Evolutionary conservation across 768 basidiomycete genomes (phyloP).

Genomic region (Mrakia frigida): DNA sequence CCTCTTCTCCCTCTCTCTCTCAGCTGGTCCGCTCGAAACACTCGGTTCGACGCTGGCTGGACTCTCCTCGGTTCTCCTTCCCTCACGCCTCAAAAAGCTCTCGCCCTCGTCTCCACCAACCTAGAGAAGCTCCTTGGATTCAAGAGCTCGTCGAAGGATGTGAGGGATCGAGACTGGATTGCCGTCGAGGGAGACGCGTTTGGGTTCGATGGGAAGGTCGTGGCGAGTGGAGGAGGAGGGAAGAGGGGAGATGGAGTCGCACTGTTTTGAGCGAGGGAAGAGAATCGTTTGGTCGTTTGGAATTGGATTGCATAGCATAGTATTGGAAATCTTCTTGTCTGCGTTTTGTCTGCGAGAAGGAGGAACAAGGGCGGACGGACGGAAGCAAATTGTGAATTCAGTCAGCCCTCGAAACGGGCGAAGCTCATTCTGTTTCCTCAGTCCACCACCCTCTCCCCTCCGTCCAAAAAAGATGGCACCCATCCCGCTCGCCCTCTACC

Average conservation of each 20-base stretch:
- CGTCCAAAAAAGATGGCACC: background rate
- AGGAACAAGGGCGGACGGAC: too few species aligned
- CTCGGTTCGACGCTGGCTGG: slow-evolving; percentile 78
- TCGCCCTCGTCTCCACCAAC: slow-evolving; percentile 55
- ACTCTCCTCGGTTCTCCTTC: slow-evolving; percentile 47
- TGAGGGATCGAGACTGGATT: slow-evolving; percentile 24
- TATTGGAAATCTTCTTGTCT: background rate
- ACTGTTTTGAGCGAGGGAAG: background rate
- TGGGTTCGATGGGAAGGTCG: slow-evolving; percentile 26
- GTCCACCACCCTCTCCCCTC: background rate
- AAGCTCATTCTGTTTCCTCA: background rate
- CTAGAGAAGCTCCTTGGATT: slow-evolving; percentile 55
- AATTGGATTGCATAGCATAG: background rate
- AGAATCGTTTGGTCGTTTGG: background rate
- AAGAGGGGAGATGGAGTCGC: slow-evolving; percentile 17
- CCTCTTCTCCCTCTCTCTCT: background rate
- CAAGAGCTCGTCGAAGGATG: slow-evolving; percentile 2
- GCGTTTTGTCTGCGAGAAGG: too few species aligned
- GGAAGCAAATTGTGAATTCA: background rate
- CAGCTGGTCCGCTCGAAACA: slow-evolving; percentile 50
- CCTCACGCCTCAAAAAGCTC: slow-evolving; percentile 42
- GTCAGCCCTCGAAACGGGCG: background rate
- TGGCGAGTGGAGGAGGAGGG: slow-evolving; percentile 20
- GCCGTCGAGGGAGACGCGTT: slow-evolving; percentile 26
- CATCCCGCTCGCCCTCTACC: background rate